These are phyloP conservation scores for Sporobolomyces roseus DNA, from an alignment of 768 basidiomycete genomes.

Conservation along the genomic window DNA sequence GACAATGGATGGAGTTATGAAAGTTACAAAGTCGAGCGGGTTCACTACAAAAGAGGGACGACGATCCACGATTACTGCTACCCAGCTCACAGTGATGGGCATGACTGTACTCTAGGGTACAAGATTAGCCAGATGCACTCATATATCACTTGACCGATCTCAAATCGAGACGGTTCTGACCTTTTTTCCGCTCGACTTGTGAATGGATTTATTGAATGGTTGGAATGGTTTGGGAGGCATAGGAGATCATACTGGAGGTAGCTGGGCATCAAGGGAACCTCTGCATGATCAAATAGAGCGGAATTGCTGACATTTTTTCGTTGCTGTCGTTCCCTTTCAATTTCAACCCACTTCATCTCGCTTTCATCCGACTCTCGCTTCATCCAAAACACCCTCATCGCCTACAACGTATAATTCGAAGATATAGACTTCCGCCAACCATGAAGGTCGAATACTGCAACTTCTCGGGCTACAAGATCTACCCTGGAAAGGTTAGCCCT, in stretches of 20 bases:
- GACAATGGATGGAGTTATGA: too few relatives aligned
- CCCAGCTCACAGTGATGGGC: conserved; percentile 39
- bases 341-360: not conserved
- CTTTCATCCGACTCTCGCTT: not conserved
- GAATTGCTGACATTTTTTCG: not conserved
- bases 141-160: not conserved
- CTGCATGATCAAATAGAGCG: not conserved
- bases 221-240: not conserved
- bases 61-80: conserved; percentile 44
- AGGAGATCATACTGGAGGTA: not conserved
- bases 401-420: not conserved
- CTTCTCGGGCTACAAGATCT: conserved; percentile 96
- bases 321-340: conserved; percentile 11
- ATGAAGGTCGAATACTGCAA: conserved; percentile 96
- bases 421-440: conserved; percentile 28
- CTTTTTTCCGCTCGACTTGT: not conserved
- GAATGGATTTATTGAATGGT: not conserved
- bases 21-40: too few relatives aligned
- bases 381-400: too few relatives aligned
- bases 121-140: conserved; percentile 25
- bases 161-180: conserved; percentile 18
- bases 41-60: too few relatives aligned
- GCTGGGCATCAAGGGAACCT: not conserved
- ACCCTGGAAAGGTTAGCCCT: conserved; percentile 88
- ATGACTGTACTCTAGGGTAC: not conserved